These are phyloP conservation scores for Cladosporium oxysporum DNA, from an alignment of 2,329 filamentous ascomycete species.

Conservation along the genomic window DNA sequence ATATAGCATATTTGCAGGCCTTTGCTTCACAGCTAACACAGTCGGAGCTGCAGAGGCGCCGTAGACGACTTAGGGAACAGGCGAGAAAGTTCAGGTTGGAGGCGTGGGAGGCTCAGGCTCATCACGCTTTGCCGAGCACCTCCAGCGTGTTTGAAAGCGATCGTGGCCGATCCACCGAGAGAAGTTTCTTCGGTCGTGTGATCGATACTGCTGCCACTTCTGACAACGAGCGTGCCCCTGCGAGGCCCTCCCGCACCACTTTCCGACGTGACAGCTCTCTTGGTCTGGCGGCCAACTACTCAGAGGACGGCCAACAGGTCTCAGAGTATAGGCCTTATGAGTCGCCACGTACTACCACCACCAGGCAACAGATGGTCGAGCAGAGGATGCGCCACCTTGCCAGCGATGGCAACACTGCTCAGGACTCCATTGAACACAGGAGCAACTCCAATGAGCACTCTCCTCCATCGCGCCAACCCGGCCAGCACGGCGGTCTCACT, in stretches of 20 bases:
- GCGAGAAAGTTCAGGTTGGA: background rate
- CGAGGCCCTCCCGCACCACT: background rate
- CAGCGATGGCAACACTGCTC: background rate
- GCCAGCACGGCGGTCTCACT: background rate
- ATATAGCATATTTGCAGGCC: background rate
- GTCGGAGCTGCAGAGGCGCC: background rate
- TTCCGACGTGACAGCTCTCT: background rate
- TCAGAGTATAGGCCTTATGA: conserved; percentile 35
- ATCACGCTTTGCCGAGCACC: background rate
- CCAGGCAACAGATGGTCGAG: background rate
- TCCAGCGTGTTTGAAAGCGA: background rate
- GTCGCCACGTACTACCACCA: conserved; percentile 31
- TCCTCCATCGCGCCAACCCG: background rate
- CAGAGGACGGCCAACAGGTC: conserved; percentile 29
- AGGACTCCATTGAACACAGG: background rate
- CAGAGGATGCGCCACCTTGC: background rate
- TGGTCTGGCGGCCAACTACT: background rate
- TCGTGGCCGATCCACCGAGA: background rate
- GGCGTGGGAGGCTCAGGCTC: background rate
- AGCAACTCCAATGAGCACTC: background rate
- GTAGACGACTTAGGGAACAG: background rate
- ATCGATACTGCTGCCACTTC: background rate
- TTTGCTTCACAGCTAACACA: background rate
- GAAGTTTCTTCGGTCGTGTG: background rate
- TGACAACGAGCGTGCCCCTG: background rate